A percentile compares a stretch with the other conserved stretches of the same genome.
Evolutionary conservation across 73 alveolate species (phyloP).

Genomic region (Tetrahymena malaccensis): DNA sequence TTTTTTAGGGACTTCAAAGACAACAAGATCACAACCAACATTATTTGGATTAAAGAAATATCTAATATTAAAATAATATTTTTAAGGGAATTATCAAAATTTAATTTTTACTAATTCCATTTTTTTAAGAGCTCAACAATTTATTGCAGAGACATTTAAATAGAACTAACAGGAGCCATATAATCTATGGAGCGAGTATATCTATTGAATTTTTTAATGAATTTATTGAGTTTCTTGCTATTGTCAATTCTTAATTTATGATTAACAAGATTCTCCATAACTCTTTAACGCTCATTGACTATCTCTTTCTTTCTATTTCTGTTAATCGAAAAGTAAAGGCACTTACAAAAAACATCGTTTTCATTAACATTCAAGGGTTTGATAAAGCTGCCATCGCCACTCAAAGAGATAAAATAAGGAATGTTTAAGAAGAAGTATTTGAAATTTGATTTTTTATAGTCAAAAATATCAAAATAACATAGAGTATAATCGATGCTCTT

Average conservation of each 20-base stretch:
- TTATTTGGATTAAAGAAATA: background rate
- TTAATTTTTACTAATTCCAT: background rate
- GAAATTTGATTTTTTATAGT: conserved; percentile 13
- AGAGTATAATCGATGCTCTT: conserved; percentile 27
- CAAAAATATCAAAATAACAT: conserved; percentile 14
- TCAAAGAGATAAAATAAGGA: conserved; percentile 13
- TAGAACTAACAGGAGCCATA: background rate
- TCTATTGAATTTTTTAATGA: conserved; percentile 38
- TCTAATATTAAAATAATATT: background rate
- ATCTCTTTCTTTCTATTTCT: conserved; percentile 17
- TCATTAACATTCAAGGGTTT: conserved; percentile 29
- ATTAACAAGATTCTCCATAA: conserved; percentile 17
- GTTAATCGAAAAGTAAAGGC: conserved; percentile 28
- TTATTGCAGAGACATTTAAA: background rate
- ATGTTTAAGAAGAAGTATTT: conserved; percentile 8
- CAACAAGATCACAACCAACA: background rate
- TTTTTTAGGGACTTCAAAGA: background rate
- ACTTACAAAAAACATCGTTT: conserved; percentile 30
- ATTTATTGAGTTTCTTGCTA: conserved; percentile 17
- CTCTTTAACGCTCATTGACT: conserved; percentile 16
- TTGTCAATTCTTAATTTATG: conserved; percentile 37
- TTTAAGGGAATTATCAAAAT: background rate
- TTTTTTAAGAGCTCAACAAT: background rate
- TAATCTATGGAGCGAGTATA: conserved; percentile 29
- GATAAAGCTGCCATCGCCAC: conserved; percentile 34